Evolutionary conservation across 495 filamentous ascomycete genomes (phyloP), one percentile per base, ranked within the genome.

Genomic region (Neurospora discreta): DNA sequence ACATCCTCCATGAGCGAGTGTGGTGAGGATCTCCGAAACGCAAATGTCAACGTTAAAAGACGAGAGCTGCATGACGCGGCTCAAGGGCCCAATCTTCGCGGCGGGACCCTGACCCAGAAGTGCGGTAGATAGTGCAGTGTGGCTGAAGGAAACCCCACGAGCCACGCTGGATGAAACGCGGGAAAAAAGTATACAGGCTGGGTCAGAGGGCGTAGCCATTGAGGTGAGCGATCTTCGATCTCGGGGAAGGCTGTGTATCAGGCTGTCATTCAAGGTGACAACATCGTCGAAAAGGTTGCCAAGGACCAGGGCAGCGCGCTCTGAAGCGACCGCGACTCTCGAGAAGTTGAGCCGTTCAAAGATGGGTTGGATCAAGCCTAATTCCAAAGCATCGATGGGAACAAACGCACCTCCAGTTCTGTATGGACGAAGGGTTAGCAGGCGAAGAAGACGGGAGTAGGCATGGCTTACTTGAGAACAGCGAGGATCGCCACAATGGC

Each of bases 31-130:
- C 71, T 93, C 91, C 5, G 87, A 77, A 23, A 92, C 82, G 58
- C 88, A 88, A 39, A 89, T 85, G 72, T 94, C 91, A 44, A 91
- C 91, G 2, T 88, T 88, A 75, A 89, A 91, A 65, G 88, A 88
- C 2, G 90, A 89, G 70, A 91, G 88, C 72, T 93, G 90, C 73
- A 93, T 83, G 9, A 89, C 84, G 5, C 88, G 80, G 18, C 87
- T 87, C 0, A 78, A 75, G 0, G 83, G 74, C 42, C 84, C 79
- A 58, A 91, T 85, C 11, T 80, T 72, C 18, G 89, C 75, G 1
- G 82, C 81, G 1, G 81, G 78, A 1, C 84, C 85, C 72, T 90
- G 88, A n/a, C 81, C 81, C 1, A 80, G 70, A 30, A 84, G 80
- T 13, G 81, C 77, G 0, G 81, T 81, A 0, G 84, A 80, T n/a